Evolutionary conservation across 1,284 basidiomycete species (phyloP), one percentile per base, ranked within the genome.

Genomic region (Fomes fomentarius): DNA sequence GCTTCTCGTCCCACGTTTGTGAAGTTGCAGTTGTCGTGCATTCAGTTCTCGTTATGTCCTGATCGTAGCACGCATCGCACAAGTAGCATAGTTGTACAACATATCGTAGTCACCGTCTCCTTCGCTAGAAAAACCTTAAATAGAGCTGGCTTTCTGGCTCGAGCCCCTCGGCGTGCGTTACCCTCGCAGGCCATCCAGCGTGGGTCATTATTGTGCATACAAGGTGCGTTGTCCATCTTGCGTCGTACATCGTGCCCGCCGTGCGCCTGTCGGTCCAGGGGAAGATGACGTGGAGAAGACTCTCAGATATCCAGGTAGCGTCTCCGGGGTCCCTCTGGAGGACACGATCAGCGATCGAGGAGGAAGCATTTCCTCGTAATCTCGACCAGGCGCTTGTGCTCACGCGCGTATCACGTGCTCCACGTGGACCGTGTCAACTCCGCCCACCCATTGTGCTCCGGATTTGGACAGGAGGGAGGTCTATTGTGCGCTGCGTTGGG

Each of bases 391-490:
- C 1, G 11, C n/a, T 24, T 11, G 28, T 22, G 30, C 43, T 17
- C 4, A 14, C 30, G 26, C 46, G 38, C 34, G 44, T 42, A 46
- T 51, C 57, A 61, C 60, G 60, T 58, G 60, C 47, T 17, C 57
- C 60, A 61, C 60, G 60, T 61, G 60, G 60, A 58, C 52, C 60
- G 60, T 58, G 60, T 54, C 56, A 52, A 56, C 60, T 61, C 57
- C 57, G 57, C 57, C 25, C 26, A 3, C 30, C 60, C 50, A 61
- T 61, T 61, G 60, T 61, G 28, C 60, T 41, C 54, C 54, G 14
- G 44, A 50, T 52, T 21, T 31, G 47, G 55, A 35, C 22, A 38
- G 42, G 31, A n/a, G 11, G 12, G n/a, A 17, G 25, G 34, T 3
- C 34, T 34, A 47, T 47, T 47, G 45, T 47, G 43, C 47, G 55